Conservation (phyloP, 2,329 filamentous ascomycete species). For the Xylariales sp. region DNA sequence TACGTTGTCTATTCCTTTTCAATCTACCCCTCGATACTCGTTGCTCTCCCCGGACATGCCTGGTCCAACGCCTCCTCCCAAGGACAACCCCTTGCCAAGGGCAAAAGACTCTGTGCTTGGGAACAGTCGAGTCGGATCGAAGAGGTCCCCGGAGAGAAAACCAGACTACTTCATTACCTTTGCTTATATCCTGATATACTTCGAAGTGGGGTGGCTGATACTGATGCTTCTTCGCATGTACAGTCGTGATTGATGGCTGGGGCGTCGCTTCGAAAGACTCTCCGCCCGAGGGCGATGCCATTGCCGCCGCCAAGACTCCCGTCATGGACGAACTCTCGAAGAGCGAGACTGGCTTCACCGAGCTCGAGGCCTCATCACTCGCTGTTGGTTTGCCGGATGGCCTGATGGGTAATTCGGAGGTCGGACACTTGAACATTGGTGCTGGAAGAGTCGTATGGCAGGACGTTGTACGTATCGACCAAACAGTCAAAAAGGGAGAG, state of each 20-base stretch:
- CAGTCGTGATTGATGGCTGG: constrained; percentile 99
- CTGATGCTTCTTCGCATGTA: constrained; percentile 37
- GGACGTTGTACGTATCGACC: constrained; percentile 94
- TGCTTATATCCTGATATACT: constrained; percentile 50
- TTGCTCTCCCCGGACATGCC: constrained; percentile 3
- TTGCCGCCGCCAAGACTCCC: constrained; percentile 87
- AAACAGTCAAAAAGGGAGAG: constrained; percentile 80
- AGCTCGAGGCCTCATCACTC: constrained; percentile 92
- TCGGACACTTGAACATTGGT: constrained; percentile 97
- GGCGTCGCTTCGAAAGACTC: constrained; percentile 78
- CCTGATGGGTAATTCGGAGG: constrained; percentile 98
- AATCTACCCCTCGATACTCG: constrained; percentile 19
- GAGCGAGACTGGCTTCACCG: constrained; percentile 77
- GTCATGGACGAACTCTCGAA: constrained; percentile 90
- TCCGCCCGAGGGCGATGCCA: constrained; percentile 87
- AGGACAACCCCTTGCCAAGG: constrained; percentile 3
- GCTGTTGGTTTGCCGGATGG: constrained; percentile 95
- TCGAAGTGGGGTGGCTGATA: constrained; percentile 50
- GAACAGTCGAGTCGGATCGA: too few relatives aligned
- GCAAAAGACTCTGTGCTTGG: too few relatives aligned
- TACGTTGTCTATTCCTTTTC: constrained; percentile 39
- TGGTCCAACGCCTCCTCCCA: constrained; percentile 4
- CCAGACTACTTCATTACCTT: constrained; percentile 38
- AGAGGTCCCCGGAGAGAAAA: constrained; percentile 13
- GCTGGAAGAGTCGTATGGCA: constrained; percentile 98